Conservation (phyloP, 768 basidiomycete species). For the Amanita molliuscula region DNA sequence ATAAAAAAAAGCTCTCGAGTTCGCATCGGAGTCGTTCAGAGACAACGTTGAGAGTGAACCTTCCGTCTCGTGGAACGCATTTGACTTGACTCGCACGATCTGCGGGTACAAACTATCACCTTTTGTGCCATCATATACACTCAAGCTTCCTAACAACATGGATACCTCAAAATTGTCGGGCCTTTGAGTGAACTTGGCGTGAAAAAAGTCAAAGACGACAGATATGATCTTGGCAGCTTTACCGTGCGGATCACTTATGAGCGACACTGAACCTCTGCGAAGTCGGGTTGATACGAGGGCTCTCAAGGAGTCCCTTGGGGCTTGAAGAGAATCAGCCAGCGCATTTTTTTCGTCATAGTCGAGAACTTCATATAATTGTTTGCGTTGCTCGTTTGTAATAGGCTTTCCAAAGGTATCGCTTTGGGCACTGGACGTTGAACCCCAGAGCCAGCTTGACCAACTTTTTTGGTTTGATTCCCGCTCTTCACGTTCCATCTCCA, state of each 20-base stretch:
- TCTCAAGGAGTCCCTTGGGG: slow-evolving; percentile 74
- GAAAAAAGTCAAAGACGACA: slow-evolving; percentile 78
- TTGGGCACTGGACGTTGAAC: slow-evolving; percentile 31
- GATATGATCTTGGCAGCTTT: slow-evolving; percentile 65
- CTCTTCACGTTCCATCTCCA: slow-evolving; percentile 57
- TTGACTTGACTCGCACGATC: slow-evolving; percentile 66
- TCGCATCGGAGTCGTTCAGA: slow-evolving; percentile 10
- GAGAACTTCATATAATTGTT: slow-evolving; percentile 80
- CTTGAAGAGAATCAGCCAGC: slow-evolving; percentile 56
- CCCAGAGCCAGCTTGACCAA: slow-evolving; percentile 81
- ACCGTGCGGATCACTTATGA: slow-evolving; percentile 67
- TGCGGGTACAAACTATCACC: slow-evolving; percentile 71
- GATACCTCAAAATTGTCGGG: slow-evolving; percentile 81
- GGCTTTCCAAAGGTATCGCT: slow-evolving; percentile 53
- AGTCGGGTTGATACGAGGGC: slow-evolving; percentile 66
- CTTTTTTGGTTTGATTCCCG: slow-evolving; percentile 35
- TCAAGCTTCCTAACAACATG: slow-evolving; percentile 75
- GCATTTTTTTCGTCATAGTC: slow-evolving; percentile 88
- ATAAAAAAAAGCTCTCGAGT: slow-evolving; percentile 68
- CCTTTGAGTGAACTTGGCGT: slow-evolving; percentile 75
- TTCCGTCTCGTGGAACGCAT: slow-evolving; percentile 10
- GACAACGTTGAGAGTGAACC: slow-evolving; percentile 8
- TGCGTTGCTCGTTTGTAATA: slow-evolving; percentile 86
- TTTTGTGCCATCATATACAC: slow-evolving; percentile 89
- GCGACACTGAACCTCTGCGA: slow-evolving; percentile 78